Evolutionary conservation across 2,329 filamentous ascomycete genomes (phyloP).

Genomic region (Nemania sp.): DNA sequence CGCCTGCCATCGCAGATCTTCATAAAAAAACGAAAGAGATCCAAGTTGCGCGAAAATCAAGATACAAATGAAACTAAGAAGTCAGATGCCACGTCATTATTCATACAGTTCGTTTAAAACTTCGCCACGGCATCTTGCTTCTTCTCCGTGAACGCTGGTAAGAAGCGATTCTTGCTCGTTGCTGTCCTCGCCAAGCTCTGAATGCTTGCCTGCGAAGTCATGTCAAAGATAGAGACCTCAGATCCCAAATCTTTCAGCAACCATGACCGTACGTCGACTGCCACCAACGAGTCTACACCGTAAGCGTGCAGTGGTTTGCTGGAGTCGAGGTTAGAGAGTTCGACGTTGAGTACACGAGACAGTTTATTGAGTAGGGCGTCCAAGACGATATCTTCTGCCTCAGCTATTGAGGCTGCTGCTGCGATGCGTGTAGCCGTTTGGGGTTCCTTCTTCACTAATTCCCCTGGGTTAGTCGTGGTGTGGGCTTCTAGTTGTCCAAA

Average conservation of each 20-base stretch:
- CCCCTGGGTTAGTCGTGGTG: not conserved
- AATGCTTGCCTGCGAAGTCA: conserved; percentile 44
- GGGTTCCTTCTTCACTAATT: conserved; percentile 26
- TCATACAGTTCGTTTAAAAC: not conserved
- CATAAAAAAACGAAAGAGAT: no score
- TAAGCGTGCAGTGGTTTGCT: conserved; percentile 42
- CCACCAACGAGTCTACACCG: conserved; percentile 47
- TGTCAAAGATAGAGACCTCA: conserved; percentile 47
- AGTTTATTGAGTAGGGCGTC: conserved; percentile 47
- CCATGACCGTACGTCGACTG: conserved; percentile 45
- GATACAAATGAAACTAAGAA: not conserved
- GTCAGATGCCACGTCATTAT: not conserved
- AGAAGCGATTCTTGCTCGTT: conserved; percentile 44
- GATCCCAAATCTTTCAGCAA: conserved; percentile 44
- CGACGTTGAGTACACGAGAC: conserved; percentile 42
- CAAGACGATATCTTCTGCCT: conserved; percentile 42
- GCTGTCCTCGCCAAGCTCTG: conserved; percentile 43
- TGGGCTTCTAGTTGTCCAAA: conserved; percentile 32
- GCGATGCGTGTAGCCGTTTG: conserved; percentile 40
- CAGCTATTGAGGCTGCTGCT: conserved; percentile 39
- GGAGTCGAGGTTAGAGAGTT: conserved; percentile 42
- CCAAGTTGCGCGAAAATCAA: no score
- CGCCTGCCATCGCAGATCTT: no score
- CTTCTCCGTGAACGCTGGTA: conserved; percentile 24
- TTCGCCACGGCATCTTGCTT: conserved; percentile 10